phyloP scores from a whole-genome alignment of 2,329 filamentous ascomycete species.

The Talaromyces sp. region DNA sequence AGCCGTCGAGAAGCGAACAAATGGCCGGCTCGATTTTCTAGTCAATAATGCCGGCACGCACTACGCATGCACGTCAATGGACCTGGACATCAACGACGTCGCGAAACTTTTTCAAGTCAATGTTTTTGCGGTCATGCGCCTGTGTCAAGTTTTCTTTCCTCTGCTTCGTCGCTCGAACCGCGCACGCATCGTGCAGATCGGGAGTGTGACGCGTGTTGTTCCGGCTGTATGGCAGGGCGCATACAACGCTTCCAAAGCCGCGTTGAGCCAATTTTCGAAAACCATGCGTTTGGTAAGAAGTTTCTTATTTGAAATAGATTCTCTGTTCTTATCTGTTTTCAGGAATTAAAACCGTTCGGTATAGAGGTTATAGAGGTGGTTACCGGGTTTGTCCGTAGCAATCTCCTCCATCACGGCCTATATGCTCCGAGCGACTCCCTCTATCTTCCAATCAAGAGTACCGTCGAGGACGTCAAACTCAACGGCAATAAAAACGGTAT shows the following conservation, averaged over 20 bases:
- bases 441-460: conserved; percentile 1
- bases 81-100: neutral
- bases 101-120: neutral
- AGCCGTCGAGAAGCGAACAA: neutral
- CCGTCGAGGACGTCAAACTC: conserved; percentile 13
- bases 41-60: conserved; percentile 2
- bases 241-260: conserved; percentile 5
- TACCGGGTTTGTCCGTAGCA: neutral
- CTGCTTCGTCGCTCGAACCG: conserved; percentile 11
- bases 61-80: neutral
- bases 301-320: neutral
- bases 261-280: conserved; percentile 2
- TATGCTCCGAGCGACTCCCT: neutral
- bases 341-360: conserved; percentile 1
- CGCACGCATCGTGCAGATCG: conserved; percentile 15
- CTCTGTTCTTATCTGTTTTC: neutral
- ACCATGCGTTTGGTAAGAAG: neutral
- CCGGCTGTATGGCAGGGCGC: conserved; percentile 4
- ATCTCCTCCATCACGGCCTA: neutral
- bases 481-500: conserved; percentile 14
- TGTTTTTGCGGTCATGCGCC: conserved; percentile 9
- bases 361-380: conserved; percentile 1
- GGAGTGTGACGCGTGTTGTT: conserved; percentile 13
- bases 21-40: neutral
- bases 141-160: conserved; percentile 14